Base-by-base conservation (phyloP, 352 stramenopile species). In the Pythium periplocum region DNA sequence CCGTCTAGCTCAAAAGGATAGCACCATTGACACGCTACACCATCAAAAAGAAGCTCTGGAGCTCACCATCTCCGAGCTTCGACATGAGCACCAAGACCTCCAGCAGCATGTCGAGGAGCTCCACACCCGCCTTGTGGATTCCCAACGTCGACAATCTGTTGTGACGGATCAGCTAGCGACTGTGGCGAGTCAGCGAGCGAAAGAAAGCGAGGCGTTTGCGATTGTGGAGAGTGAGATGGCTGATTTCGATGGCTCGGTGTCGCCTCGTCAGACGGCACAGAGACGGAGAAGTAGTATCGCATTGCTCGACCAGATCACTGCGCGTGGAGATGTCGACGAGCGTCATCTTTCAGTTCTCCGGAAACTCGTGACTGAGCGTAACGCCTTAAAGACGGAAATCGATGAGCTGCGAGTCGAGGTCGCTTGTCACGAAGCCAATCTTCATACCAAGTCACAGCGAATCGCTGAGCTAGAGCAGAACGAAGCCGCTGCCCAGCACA, bases 61-160 rank as follows among this genome's bases (percentile, higher is more conserved):
- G 6, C 59, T 82, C 33, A 64, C 66, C 12, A 68, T 66, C 57
- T 61, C 74, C 6, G 77, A 86, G 57, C 58, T 87, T 45, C 63
- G 75, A 47, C 57, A 65, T 4, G 80, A 88, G 32, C 67, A 85
- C 40, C 48, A 57, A 10, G 77, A 87, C 52, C 48, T 79, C 2
- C 55, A 71, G 9, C 61, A 67, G 4, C 69, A 87, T 35, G 62
- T 68, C 1, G 75, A 88, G 4, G 75, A 87, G 46, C 60, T 90
- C 12, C 80, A 88, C 46, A 53, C 61, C 12, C 64, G 70, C 8
- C 64, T 88, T 6, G 70, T 87, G 12, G 68, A 73, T 5, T 66
- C 69, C 1, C 69, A 87, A 49, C 52, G 62, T 35, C 41, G 56
- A 11, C 64, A 66, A 8, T 53, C 43, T 5, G 47, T 63, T 40